A percentile compares a stretch with the other conserved stretches of the same genome.
phyloP scores from a whole-genome alignment of 2,329 filamentous ascomycete species.

The Aspergillus niger region DNA sequence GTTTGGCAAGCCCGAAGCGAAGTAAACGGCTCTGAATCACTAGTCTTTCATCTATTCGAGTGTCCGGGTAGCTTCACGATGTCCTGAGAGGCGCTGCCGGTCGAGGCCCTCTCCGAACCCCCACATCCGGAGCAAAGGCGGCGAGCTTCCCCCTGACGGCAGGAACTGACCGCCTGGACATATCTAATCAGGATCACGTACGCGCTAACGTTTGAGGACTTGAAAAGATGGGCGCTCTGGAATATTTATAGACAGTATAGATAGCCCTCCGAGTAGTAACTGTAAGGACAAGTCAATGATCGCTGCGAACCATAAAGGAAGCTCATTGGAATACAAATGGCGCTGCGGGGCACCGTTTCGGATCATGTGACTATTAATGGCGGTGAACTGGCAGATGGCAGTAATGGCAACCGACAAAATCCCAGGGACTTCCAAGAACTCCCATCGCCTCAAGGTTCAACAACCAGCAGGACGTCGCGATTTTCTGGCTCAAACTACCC shows the following conservation, averaged over 20 bases:
- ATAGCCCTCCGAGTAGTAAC: neutral
- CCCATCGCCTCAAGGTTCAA: neutral
- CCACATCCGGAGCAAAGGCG: constrained; percentile 7
- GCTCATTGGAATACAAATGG: neutral
- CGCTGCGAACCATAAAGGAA: too few species aligned
- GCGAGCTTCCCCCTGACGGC: constrained; percentile 1
- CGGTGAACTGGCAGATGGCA: constrained; percentile 2
- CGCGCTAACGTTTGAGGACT: neutral
- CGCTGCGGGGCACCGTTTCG: neutral
- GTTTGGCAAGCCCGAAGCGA: constrained; percentile 16
- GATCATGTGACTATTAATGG: neutral
- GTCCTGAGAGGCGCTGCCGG: neutral
- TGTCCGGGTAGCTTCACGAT: neutral
- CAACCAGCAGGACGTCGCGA: neutral
- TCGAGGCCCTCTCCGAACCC: constrained; percentile 7
- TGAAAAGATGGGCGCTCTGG: neutral
- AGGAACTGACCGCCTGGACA: constrained; percentile 7
- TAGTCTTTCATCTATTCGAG: neutral
- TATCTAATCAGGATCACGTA: neutral
- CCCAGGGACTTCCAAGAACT: neutral
- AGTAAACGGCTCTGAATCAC: neutral
- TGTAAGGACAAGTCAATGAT: neutral
- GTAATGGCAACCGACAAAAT: constrained; percentile 4
- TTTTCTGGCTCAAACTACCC: neutral
- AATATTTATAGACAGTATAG: neutral